phyloP scores from a whole-genome alignment of 768 basidiomycete genomes.

The Tulasnella sp. region DNA sequence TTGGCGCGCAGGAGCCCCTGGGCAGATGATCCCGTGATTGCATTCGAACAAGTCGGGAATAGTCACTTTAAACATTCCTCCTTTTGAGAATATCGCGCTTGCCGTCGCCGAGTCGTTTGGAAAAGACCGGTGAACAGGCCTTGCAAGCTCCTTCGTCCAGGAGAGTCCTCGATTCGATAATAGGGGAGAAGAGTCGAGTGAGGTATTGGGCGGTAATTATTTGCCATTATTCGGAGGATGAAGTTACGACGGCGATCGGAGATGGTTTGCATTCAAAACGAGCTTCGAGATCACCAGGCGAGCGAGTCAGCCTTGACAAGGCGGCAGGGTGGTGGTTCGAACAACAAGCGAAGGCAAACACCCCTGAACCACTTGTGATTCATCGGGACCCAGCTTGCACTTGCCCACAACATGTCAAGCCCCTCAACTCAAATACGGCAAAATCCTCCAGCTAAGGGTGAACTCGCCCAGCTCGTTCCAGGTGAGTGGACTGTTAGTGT shows the following conservation, averaged over 20 bases:
- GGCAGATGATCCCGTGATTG: conserved; percentile 46
- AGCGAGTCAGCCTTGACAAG: conserved; percentile 35
- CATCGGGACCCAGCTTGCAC: not conserved
- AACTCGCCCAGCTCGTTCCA: not conserved
- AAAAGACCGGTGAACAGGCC: conserved; percentile 77
- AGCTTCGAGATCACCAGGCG: conserved; percentile 64
- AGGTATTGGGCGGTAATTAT: conserved; percentile 49
- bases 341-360: not conserved
- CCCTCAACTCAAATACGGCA: not conserved
- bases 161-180: conserved; percentile 50
- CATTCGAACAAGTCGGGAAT: conserved; percentile 57
- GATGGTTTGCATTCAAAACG: conserved; percentile 54
- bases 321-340: not conserved
- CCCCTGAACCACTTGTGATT: not conserved
- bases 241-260: conserved; percentile 30
- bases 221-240: conserved; percentile 28
- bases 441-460: not conserved
- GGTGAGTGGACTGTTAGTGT: not conserved
- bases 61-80: conserved; percentile 60
- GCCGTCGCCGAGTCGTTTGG: conserved; percentile 70
- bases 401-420: not conserved
- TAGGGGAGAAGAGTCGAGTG: conserved; percentile 48
- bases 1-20: conserved; percentile 48
- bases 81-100: conserved; percentile 56
- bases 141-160: conserved; percentile 46